These are phyloP conservation scores for Rhynchosporium secalis DNA, from an alignment of 2,329 filamentous ascomycete genomes.

Conservation along the genomic window DNA sequence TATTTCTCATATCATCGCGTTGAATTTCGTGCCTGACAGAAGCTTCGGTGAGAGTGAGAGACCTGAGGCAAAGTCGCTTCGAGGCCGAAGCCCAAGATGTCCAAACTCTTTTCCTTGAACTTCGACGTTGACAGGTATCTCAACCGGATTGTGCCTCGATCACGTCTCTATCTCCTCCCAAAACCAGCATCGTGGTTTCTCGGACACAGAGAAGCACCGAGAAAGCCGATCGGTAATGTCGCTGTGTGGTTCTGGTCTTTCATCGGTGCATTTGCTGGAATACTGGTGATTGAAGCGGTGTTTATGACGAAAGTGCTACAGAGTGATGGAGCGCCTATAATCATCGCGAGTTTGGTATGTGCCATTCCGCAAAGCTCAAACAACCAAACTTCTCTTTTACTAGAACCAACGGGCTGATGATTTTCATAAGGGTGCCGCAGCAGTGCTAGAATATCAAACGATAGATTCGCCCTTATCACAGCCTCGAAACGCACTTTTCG, in stretches of 20 bases:
- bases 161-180: constrained; percentile 65
- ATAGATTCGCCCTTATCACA: constrained; percentile 73
- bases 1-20: too few relatives aligned
- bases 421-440: constrained; percentile 58
- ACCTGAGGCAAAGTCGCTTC: constrained; percentile 1
- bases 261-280: constrained; percentile 61
- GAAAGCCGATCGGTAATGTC: constrained; percentile 54
- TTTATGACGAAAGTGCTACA: constrained; percentile 54
- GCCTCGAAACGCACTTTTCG: constrained; percentile 67
- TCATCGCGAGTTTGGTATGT: constrained; percentile 72
- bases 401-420: neutral
- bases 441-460: constrained; percentile 72
- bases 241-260: constrained; percentile 62
- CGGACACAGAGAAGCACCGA: constrained; percentile 53
- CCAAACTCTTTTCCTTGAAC: constrained; percentile 15
- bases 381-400: too few relatives aligned
- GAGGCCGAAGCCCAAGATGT: neutral
- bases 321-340: constrained; percentile 54
- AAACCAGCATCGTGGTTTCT: constrained; percentile 66
- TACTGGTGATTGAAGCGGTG: constrained; percentile 60
- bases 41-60: too few relatives aligned
- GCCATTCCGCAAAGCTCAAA: too few relatives aligned
- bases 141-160: constrained; percentile 68
- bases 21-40: too few relatives aligned
- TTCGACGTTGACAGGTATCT: constrained; percentile 78